These are phyloP conservation scores for Boletus bicolor DNA, from an alignment of 768 basidiomycete genomes.

Conservation along the genomic window DNA sequence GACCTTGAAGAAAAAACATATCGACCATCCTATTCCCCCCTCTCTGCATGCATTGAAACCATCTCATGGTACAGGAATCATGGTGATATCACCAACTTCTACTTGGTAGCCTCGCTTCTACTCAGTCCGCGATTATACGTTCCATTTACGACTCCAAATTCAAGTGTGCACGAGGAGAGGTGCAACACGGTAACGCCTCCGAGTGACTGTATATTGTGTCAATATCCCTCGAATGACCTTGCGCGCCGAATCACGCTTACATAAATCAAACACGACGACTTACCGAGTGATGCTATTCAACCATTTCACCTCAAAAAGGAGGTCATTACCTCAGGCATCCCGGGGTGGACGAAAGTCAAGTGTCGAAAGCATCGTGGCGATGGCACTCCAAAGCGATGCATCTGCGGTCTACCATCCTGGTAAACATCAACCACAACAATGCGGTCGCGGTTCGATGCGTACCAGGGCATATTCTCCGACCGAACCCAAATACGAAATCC, in stretches of 20 bases:
- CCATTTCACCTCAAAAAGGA: not conserved
- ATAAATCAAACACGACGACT: not conserved
- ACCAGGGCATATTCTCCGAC: slow-evolving; percentile 4
- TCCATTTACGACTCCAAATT: not conserved
- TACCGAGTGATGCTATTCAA: slow-evolving; percentile 2
- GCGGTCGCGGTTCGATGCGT: not conserved
- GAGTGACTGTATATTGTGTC: slow-evolving; percentile 1
- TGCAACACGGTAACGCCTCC: slow-evolving; percentile 1
- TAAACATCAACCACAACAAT: not conserved
- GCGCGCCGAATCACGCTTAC: not conserved
- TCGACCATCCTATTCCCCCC: not conserved
- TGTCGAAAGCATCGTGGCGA: slow-evolving; percentile 12
- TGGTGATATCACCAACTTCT: too few relatives aligned
- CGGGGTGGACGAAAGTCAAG: slow-evolving; percentile 1
- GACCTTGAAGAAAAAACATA: not conserved
- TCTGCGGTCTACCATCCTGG: not conserved
- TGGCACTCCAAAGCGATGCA: slow-evolving; percentile 5
- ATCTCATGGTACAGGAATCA: not conserved
- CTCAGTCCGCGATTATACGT: not conserved
- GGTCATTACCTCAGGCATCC: not conserved
- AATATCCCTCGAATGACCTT: too few relatives aligned
- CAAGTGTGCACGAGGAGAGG: slow-evolving; percentile 1
- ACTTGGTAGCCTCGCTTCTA: not conserved
- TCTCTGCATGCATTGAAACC: not conserved
- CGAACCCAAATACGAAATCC: slow-evolving; percentile 11